Evolutionary conservation across 225 moss, liverwort and hornwort species (phyloP).

Genomic region (Sphagnum tenellum): DNA sequence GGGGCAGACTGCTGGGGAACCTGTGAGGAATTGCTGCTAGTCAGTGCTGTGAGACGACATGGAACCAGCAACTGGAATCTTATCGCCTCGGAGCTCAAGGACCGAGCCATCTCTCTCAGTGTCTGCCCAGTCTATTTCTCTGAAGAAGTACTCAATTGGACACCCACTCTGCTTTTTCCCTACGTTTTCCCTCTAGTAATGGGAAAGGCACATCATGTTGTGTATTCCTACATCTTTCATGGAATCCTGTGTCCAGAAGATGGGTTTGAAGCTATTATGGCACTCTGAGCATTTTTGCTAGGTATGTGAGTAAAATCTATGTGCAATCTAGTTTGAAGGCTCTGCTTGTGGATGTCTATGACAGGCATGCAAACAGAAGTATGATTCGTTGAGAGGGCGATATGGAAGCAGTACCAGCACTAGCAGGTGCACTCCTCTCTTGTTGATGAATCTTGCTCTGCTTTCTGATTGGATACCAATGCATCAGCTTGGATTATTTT

Average conservation of each 20-base stretch:
- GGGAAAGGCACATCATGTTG: neutral
- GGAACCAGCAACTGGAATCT: conserved; percentile 57
- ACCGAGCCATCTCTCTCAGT: conserved; percentile 52
- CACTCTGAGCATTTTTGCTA: neutral
- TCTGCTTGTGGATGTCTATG: neutral
- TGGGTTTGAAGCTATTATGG: neutral
- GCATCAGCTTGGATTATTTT: no score
- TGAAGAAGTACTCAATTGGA: conserved; percentile 25
- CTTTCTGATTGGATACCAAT: no score
- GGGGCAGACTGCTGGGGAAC: conserved; percentile 50
- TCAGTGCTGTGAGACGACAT: conserved; percentile 74
- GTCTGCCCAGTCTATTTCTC: conserved; percentile 46
- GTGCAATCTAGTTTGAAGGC: neutral
- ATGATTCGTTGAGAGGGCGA: conserved; percentile 41
- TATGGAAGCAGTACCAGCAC: conserved; percentile 42
- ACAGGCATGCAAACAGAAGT: conserved; percentile 59
- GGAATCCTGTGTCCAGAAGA: neutral
- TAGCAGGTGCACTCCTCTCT: conserved; percentile 9
- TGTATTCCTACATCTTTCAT: neutral
- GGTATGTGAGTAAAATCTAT: neutral
- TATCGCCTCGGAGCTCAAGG: conserved; percentile 59
- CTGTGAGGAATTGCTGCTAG: conserved; percentile 66
- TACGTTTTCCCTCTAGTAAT: neutral
- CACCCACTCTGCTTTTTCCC: neutral
- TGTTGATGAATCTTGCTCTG: no score